Conservation (phyloP, 352 stramenopile genomes). For the Pythium folliculosum region DNA sequence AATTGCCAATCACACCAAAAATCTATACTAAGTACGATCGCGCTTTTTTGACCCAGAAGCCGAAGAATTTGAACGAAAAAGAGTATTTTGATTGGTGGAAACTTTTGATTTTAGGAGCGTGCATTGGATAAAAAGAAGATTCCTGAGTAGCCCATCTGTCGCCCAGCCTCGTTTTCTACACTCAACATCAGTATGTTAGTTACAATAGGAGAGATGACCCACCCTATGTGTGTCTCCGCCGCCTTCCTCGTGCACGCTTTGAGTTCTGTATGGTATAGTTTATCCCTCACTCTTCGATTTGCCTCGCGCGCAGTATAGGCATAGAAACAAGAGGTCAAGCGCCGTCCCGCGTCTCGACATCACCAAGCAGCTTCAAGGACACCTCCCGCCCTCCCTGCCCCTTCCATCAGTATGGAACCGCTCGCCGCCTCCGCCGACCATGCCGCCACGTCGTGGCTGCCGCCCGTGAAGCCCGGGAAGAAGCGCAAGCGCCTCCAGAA, state of each 20-base stretch:
- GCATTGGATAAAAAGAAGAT: constrained; percentile 14
- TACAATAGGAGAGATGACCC: constrained; percentile 36
- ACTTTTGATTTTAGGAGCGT: background rate
- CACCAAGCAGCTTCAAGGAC: constrained; percentile 26
- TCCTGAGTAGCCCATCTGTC: constrained; percentile 13
- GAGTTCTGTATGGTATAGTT: constrained; percentile 83
- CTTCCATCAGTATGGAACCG: constrained; percentile 58
- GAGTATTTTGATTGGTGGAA: constrained; percentile 13
- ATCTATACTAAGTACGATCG: constrained; percentile 20
- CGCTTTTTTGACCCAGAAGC: constrained; percentile 13
- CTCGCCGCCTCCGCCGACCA: constrained; percentile 60
- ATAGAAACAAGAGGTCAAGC: constrained; percentile 79
- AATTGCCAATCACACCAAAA: constrained; percentile 21
- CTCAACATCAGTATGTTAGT: background rate
- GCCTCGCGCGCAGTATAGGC: constrained; percentile 70
- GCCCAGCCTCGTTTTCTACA: background rate
- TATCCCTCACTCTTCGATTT: constrained; percentile 79
- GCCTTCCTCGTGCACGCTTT: constrained; percentile 20
- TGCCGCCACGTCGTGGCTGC: constrained; percentile 60
- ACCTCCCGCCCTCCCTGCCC: background rate
- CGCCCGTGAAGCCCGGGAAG: constrained; percentile 76
- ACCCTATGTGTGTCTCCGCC: background rate
- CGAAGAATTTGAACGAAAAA: constrained; percentile 19
- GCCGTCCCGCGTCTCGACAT: background rate
- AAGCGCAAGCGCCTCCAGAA: constrained; percentile 91